Conservation (phyloP, 495 filamentous ascomycete genomes). For the Neurospora sp. region DNA sequence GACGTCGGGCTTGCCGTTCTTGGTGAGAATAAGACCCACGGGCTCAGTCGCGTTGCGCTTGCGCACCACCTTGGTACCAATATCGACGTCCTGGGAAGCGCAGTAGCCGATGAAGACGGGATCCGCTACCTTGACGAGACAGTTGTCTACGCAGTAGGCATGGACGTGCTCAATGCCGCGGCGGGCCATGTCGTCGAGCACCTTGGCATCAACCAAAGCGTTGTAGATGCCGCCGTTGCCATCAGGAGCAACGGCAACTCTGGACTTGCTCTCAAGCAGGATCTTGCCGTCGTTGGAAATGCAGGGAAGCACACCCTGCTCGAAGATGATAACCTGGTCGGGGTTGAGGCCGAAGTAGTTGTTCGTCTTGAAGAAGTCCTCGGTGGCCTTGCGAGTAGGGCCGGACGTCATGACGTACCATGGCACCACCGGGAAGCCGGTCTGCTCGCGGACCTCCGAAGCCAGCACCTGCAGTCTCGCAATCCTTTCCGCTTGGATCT, state of each 20-base stretch:
- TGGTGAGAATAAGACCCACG: constrained; percentile 85
- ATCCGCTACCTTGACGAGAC: constrained; percentile 94
- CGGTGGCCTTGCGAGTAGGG: constrained; percentile 84
- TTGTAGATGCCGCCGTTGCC: constrained; percentile 97
- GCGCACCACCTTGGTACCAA: constrained; percentile 96
- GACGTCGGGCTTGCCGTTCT: constrained; percentile 94
- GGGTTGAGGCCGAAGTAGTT: constrained; percentile 80
- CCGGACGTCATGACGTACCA: constrained; percentile 99
- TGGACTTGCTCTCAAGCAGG: constrained; percentile 79
- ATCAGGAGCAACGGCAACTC: constrained; percentile 94
- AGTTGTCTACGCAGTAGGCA: constrained; percentile 98
- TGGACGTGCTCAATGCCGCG: constrained; percentile 94
- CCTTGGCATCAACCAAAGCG: constrained; percentile 71
- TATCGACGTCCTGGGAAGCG: constrained; percentile 81
- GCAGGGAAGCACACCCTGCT: constrained; percentile 94
- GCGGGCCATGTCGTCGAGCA: constrained; percentile 77
- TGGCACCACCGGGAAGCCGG: constrained; percentile 52
- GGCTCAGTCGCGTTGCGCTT: constrained; percentile 97
- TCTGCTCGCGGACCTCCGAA: constrained; percentile 42
- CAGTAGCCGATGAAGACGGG: constrained; percentile 93
- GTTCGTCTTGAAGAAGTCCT: constrained; percentile 84
- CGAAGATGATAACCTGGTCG: constrained; percentile 85
- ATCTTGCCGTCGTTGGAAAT: constrained; percentile 98
- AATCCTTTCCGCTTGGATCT: constrained; percentile 94
- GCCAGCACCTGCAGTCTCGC: constrained; percentile 75